A percentile compares a stretch with the other conserved stretches of the same genome.
These are phyloP conservation scores for Poa annua DNA, from an alignment of 176 grass and related monocot genomes.

Conservation along the genomic window DNA sequence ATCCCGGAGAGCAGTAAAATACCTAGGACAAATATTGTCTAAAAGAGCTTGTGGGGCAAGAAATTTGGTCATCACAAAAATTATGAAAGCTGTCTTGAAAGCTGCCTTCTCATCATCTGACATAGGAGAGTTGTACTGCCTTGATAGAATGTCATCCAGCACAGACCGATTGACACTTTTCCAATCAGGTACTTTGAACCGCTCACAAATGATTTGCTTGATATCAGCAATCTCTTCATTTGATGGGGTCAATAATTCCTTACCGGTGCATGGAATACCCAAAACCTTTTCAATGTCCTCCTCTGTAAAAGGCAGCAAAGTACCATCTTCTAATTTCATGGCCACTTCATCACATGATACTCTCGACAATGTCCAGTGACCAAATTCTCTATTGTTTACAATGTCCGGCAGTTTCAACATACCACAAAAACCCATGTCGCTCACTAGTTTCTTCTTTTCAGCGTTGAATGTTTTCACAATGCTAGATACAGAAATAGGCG, in stretches of 20 bases:
- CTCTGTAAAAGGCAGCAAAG: not conserved
- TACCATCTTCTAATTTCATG: not conserved
- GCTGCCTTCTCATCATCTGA: not conserved
- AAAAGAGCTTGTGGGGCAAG: not conserved
- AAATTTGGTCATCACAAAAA: not conserved
- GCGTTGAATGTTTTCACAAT: not conserved
- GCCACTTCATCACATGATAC: not conserved
- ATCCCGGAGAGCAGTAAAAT: not conserved
- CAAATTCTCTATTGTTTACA: not conserved
- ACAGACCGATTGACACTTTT: not conserved
- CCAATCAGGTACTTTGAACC: not conserved
- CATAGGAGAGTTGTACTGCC: not conserved
- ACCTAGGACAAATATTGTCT: slow-evolving; percentile 3
- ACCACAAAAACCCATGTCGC: not conserved
- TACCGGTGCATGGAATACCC: not conserved
- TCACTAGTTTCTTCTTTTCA: not conserved
- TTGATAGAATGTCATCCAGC: not conserved
- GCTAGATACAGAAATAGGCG: no score
- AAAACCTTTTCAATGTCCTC: not conserved
- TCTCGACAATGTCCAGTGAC: not conserved
- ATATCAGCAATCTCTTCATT: not conserved
- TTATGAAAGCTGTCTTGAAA: not conserved
- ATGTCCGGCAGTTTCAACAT: not conserved
- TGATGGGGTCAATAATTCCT: not conserved
- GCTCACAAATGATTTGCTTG: not conserved